A percentile compares a stretch with the other conserved stretches of the same genome.
Evolutionary conservation across 768 basidiomycete species (phyloP).

Genomic region (Collybia mongolica): DNA sequence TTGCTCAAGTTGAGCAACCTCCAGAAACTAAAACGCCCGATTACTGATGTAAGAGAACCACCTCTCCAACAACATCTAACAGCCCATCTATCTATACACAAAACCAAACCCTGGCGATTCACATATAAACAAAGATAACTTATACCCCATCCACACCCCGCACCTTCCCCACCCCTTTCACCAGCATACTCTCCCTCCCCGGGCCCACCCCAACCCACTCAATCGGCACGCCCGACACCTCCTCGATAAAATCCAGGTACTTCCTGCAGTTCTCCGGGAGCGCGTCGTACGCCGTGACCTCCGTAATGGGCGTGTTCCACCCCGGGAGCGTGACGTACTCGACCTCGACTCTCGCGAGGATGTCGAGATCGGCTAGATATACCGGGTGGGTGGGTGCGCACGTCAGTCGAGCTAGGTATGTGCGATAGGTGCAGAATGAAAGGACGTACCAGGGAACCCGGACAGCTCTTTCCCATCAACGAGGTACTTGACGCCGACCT

Average conservation of each 20-base stretch:
- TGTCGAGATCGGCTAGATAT: slow-evolving; percentile 79
- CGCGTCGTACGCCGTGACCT: slow-evolving; percentile 59
- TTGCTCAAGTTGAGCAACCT: no score
- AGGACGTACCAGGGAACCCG: slow-evolving; percentile 81
- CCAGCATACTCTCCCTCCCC: slow-evolving; percentile 73
- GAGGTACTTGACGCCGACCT: slow-evolving; percentile 79
- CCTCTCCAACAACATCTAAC: no score
- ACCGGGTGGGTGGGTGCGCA: not conserved
- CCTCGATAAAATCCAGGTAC: slow-evolving; percentile 88
- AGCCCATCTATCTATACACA: no score
- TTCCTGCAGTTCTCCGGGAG: slow-evolving; percentile 83
- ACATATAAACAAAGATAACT: no score
- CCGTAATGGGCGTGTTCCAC: slow-evolving; percentile 80
- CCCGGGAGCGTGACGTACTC: slow-evolving; percentile 88
- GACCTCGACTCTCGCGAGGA: slow-evolving; percentile 78
- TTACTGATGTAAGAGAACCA: not conserved
- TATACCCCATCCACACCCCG: no score
- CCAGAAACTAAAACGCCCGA: no score
- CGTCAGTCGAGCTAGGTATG: not conserved
- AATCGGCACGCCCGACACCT: slow-evolving; percentile 66
- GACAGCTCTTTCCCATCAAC: slow-evolving; percentile 74
- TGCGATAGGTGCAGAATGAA: slow-evolving; percentile 1
- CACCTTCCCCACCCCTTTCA: slow-evolving; percentile 10
- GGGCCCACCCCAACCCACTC: slow-evolving; percentile 96
- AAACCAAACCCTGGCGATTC: no score